phyloP scores from a whole-genome alignment of 768 basidiomycete genomes.

The Paxillus involutus region DNA sequence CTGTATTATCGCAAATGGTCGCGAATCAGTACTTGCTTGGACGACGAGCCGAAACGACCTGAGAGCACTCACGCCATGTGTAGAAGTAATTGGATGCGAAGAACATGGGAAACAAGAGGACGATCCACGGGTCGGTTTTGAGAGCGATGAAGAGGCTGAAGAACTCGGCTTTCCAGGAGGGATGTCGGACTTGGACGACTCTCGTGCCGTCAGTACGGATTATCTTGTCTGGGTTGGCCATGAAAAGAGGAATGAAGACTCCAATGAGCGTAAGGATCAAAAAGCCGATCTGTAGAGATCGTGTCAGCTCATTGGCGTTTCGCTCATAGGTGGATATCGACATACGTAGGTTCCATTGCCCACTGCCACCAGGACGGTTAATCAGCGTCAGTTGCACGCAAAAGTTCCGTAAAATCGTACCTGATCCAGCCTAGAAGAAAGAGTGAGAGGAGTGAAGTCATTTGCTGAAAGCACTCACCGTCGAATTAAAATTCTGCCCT shows the following conservation, averaged over 20 bases:
- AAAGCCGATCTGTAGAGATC: slow-evolving; percentile 41
- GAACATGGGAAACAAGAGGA: slow-evolving; percentile 85
- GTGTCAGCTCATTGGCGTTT: too few species aligned
- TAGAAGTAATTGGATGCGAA: slow-evolving; percentile 84
- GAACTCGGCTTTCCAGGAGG: slow-evolving; percentile 77
- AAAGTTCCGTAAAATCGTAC: slow-evolving; percentile 12
- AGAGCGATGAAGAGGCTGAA: slow-evolving; percentile 66
- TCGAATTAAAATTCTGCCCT: slow-evolving; percentile 66
- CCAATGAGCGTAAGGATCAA: slow-evolving; percentile 71
- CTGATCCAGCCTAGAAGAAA: slow-evolving; percentile 29
- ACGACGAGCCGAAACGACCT: background rate
- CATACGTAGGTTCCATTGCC: slow-evolving; percentile 74
- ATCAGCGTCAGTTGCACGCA: background rate
- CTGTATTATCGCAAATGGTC: slow-evolving; percentile 33
- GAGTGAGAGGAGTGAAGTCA: background rate
- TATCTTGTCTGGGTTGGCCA: slow-evolving; percentile 74
- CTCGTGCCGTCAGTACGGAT: slow-evolving; percentile 75
- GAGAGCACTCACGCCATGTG: slow-evolving; percentile 64
- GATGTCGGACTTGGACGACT: slow-evolving; percentile 57
- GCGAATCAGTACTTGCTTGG: background rate
- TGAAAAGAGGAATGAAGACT: slow-evolving; percentile 58
- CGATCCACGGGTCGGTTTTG: slow-evolving; percentile 66
- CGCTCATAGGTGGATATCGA: background rate
- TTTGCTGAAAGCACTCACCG: slow-evolving; percentile 34
- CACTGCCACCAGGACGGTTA: slow-evolving; percentile 36